Conservation (phyloP, 2,329 filamentous ascomycete genomes). For the Monosporascus sp. region DNA sequence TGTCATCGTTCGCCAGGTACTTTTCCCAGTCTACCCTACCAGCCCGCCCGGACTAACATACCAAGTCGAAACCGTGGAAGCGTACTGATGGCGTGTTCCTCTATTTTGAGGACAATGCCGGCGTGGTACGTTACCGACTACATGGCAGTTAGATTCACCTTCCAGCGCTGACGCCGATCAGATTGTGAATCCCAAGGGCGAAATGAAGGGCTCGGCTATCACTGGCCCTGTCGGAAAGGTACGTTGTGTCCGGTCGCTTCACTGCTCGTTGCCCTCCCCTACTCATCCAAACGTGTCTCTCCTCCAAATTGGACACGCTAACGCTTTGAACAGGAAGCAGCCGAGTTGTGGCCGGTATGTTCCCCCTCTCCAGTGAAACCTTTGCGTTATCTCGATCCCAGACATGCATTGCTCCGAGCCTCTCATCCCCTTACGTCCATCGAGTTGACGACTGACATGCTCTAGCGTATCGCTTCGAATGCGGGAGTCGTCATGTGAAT, state of each 20-base stretch:
- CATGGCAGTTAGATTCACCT: no score
- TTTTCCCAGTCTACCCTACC: no score
- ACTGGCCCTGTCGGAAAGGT: slow-evolving; percentile 98
- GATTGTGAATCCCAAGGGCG: slow-evolving; percentile 99
- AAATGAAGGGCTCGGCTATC: slow-evolving; percentile 99
- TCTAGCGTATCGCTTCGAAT: slow-evolving; percentile 95
- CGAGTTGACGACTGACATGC: slow-evolving; percentile 71
- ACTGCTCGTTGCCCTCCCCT: no score
- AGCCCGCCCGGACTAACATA: slow-evolving; percentile 94
- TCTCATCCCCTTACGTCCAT: no score
- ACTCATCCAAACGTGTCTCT: no score
- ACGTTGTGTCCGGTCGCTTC: slow-evolving; percentile 58
- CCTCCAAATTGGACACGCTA: no score
- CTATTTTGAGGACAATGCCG: slow-evolving; percentile 99
- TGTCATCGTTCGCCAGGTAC: no score
- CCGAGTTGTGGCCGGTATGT: no score
- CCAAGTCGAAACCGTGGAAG: slow-evolving; percentile 96
- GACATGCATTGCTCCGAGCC: no score
- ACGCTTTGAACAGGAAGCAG: no score
- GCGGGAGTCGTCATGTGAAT: slow-evolving; percentile 98
- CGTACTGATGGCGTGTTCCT: slow-evolving; percentile 94
- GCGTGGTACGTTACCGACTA: slow-evolving; percentile 66
- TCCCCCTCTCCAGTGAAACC: no score
- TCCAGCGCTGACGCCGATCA: slow-evolving; percentile 26
- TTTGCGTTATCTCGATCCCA: no score